phyloP scores from a whole-genome alignment of 352 stramenopile genomes.

The Phytophthora fragariaefolia region DNA sequence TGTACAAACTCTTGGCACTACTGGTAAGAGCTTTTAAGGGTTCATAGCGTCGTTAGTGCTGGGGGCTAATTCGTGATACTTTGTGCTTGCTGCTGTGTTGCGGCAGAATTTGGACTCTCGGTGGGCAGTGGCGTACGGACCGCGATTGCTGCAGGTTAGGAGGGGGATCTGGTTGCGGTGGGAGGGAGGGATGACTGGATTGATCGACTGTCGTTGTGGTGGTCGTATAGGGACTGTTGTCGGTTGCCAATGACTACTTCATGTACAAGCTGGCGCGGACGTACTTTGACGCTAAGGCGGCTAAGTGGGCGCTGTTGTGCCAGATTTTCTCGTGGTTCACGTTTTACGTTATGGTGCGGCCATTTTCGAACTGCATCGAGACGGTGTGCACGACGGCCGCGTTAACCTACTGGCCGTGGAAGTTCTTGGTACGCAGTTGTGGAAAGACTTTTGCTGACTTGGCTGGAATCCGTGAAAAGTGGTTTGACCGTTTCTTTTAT shows the following conservation, averaged over 20 bases:
- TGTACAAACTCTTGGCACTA: conserved; percentile 80
- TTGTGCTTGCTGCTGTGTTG: not conserved
- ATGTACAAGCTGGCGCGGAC: conserved; percentile 65
- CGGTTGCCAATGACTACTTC: conserved; percentile 75
- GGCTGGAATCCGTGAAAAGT: not conserved
- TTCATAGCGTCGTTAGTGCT: too few relatives aligned
- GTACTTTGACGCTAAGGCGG: conserved; percentile 72
- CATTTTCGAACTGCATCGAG: conserved; percentile 89
- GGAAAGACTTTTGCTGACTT: not conserved
- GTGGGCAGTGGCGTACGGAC: conserved; percentile 84
- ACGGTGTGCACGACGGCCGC: conserved; percentile 79
- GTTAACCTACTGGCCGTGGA: conserved; percentile 82
- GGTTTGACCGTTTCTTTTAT: not conserved
- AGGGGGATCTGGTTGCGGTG: not conserved
- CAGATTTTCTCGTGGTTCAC: conserved; percentile 87
- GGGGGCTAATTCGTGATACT: too few relatives aligned
- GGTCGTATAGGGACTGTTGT: conserved; percentile 54
- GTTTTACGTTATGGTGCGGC: conserved; percentile 87
- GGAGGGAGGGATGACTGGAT: not conserved
- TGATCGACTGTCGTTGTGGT: not conserved
- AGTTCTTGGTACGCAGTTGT: conserved; percentile 63
- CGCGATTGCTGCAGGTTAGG: conserved; percentile 72
- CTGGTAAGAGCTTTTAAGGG: too few relatives aligned
- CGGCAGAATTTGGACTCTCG: conserved; percentile 74
- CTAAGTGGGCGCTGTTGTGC: conserved; percentile 79